Base-by-base conservation (phyloP, 495 filamentous ascomycete species). In the Lasiosphaeria hispida region DNA sequence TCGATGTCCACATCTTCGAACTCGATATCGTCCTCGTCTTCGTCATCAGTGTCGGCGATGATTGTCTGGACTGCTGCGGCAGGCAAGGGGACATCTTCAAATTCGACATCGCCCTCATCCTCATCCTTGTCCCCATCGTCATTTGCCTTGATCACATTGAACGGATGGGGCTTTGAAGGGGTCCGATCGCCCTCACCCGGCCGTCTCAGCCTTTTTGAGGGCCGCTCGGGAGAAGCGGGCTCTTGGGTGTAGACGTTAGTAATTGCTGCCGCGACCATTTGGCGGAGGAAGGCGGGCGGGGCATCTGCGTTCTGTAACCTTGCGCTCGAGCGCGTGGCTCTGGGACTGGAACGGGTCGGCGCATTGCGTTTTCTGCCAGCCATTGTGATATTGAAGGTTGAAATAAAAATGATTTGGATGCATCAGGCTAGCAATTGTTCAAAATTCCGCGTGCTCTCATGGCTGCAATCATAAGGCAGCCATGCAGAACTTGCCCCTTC, bases 1-100 rank as follows among this genome's bases (percentile, higher is more conserved):
- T 64, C 61, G 18, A 76, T 68, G 33, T 69, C 64, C 38, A 79
- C 68, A 58, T 75, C 72, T 49, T 77, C 74, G 62, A 74, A 72
- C 38, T 70, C 57, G 37, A 68, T 13, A 2, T 68, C 60, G 1
- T 68, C 69, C 4, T 74, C 71, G 11, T 73, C 66, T 7, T 67
- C 70, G 30, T 68, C 66, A 37, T 66, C 67, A 7, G 61, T 63
- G 9, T 66, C 53, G 18, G 51, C 7, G 10, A 36, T 30, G 33
- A 55, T 48, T 14, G 53, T 55, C 14, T 55, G 53, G 10, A 55
- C 35, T 7, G 49, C 39, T 11, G 49, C 48, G 35, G 17, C 38
- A 5, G 52, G 30, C 10, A 19, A 30, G 40, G 39, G 9, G 49
- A 56, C 42, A 23, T 43, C 49, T 57, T 44, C 3, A 14, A 55